phyloP scores from a whole-genome alignment of 1,284 basidiomycete genomes.

The Gymnopus androsaceus region DNA sequence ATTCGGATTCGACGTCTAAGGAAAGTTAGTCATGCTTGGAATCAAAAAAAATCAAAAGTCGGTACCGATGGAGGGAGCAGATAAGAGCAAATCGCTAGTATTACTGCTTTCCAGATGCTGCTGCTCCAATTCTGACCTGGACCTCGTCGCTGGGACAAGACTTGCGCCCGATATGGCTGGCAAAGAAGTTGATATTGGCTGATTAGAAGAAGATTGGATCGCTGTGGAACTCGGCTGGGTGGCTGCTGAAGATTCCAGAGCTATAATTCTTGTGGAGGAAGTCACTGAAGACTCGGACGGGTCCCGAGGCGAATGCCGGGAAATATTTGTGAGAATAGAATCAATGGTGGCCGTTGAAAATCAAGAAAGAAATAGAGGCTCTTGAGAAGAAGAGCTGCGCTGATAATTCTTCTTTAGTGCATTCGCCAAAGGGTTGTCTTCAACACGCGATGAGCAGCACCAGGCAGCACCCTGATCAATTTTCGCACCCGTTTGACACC shows the following conservation, averaged over 20 bases:
- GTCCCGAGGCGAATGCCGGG: conserved; percentile 46
- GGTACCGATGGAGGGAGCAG: conserved; percentile 19
- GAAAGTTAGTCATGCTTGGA: conserved; percentile 17
- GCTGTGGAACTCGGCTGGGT: conserved; percentile 29
- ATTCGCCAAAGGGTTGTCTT: conserved; percentile 16
- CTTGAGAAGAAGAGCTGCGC: not conserved
- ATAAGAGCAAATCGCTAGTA: conserved; percentile 12
- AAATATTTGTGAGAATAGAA: conserved; percentile 57
- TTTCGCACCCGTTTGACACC: no score
- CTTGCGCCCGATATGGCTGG: conserved; percentile 12
- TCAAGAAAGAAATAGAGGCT: conserved; percentile 3
- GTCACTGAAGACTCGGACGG: conserved; percentile 36
- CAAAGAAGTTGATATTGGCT: conserved; percentile 13
- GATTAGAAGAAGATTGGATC: conserved; percentile 28
- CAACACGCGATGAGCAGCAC: conserved; percentile 2
- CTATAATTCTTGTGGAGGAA: conserved; percentile 41
- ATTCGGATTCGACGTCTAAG: conserved; percentile 46
- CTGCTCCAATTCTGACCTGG: conserved; percentile 64
- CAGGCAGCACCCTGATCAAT: no score
- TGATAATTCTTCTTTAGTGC: conserved; percentile 9
- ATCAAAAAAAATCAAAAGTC: not conserved
- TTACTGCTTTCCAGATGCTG: conserved; percentile 46
- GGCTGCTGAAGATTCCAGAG: conserved; percentile 46
- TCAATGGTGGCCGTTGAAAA: conserved; percentile 60
- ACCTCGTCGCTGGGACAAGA: conserved; percentile 64